A percentile compares a stretch with the other conserved stretches of the same genome.
Evolutionary conservation across 345 rosid genomes (phyloP).

Genomic region (Erucastrum elatum): DNA sequence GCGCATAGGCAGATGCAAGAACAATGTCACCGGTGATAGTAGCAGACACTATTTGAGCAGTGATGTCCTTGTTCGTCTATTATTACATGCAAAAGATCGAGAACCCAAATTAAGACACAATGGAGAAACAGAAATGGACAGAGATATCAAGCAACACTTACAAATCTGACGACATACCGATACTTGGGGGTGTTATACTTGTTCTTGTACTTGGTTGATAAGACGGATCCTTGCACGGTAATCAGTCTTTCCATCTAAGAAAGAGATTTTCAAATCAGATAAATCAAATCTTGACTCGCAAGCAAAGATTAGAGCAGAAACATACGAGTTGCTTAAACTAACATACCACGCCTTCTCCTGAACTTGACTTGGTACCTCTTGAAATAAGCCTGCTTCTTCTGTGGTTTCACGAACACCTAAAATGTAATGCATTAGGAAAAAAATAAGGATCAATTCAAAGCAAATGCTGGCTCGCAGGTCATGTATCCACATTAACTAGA

Average conservation of each 20-base stretch:
- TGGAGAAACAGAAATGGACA: not conserved
- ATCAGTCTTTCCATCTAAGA: conserved; percentile 80
- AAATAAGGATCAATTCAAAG: not conserved
- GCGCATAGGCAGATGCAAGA: conserved; percentile 31
- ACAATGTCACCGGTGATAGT: conserved; percentile 34
- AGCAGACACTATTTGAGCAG: conserved; percentile 32
- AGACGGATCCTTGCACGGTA: conserved; percentile 67
- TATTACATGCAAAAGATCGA: not conserved
- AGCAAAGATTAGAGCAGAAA: not conserved
- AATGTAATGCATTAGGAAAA: not conserved
- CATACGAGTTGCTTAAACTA: not conserved
- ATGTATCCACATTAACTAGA: not conserved
- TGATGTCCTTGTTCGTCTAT: conserved; percentile 30
- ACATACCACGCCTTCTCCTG: conserved; percentile 29
- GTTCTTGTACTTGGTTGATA: conserved; percentile 30
- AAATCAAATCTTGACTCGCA: not conserved
- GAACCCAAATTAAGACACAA: not conserved
- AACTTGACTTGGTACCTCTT: conserved; percentile 39
- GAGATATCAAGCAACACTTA: not conserved
- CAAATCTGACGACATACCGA: conserved; percentile 67
- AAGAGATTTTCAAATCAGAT: not conserved
- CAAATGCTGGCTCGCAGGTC: not conserved
- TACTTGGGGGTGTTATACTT: conserved; percentile 35
- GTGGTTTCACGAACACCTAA: conserved; percentile 30
- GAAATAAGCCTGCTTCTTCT: conserved; percentile 27